Evolutionary conservation across 2,329 filamentous ascomycete genomes (phyloP).

Genomic region (Arthrobotrys megalospora): DNA sequence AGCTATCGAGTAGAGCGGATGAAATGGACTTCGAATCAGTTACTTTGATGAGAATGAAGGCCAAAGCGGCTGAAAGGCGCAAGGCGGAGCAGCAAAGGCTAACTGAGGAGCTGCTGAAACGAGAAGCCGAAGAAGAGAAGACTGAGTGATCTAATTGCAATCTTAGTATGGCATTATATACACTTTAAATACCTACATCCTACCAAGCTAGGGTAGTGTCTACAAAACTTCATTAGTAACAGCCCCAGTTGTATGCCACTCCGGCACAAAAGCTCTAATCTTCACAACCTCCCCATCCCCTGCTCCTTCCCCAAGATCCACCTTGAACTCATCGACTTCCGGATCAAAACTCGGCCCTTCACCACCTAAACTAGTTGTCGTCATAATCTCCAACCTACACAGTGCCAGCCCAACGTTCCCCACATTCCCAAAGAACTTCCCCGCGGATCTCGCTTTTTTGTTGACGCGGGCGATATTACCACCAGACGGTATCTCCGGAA

Average conservation of each 20-base stretch:
- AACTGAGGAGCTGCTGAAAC: constrained; percentile 61
- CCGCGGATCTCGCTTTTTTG: constrained; percentile 77
- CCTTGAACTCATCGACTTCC: constrained; percentile 70
- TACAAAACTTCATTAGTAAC: constrained; percentile 55
- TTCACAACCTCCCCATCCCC: constrained; percentile 69
- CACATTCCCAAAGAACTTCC: constrained; percentile 83
- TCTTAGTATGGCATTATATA: constrained; percentile 11
- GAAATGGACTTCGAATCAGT: constrained; percentile 64
- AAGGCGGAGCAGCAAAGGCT: constrained; percentile 60
- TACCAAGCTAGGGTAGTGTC: not conserved
- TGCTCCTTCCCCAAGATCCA: constrained; percentile 70
- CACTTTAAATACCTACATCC: constrained; percentile 17
- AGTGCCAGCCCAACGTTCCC: constrained; percentile 90
- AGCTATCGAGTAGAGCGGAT: constrained; percentile 8
- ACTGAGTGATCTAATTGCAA: constrained; percentile 20
- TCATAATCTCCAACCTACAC: constrained; percentile 92
- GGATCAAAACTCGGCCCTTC: constrained; percentile 76
- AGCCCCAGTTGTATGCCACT: constrained; percentile 74
- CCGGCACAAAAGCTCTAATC: constrained; percentile 85
- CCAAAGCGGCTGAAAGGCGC: constrained; percentile 63
- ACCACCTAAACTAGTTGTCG: constrained; percentile 79
- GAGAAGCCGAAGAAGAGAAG: constrained; percentile 61
- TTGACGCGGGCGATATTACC: constrained; percentile 73
- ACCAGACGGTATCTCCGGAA: constrained; percentile 66
- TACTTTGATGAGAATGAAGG: constrained; percentile 64